Evolutionary conservation across 1,139 yeast species (phyloP), one percentile per base, ranked within the genome.

Genomic region (Zygosaccharomyces sapae): DNA sequence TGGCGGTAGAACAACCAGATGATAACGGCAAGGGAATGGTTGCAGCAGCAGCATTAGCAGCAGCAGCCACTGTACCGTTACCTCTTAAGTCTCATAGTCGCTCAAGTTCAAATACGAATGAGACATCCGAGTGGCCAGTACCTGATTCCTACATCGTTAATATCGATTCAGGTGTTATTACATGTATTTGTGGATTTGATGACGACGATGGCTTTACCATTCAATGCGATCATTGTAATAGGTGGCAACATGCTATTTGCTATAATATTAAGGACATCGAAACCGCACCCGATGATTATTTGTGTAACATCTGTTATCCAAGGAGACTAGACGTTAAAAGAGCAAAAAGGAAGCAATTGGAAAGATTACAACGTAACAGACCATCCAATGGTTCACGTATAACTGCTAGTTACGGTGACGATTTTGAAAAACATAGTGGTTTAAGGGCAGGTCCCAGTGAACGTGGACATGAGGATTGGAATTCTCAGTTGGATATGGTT

Each of bases 191-290:
- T 71, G 90, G 83, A 0, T 81, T 76, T 55, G 88, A 83, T 48
- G 96, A 90, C 55, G 97, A 90, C 66, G 97, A 90, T 62, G 97
- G 97, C 0, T 88, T 87, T 64, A 89, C 97, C 1, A 86, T 90
- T 51, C 97, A 89, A 66, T 90, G 97, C 70, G 96, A 89, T 63
- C 76, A 80, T 39, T 90, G 97, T 66, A 83, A 79, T 66, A 79
- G 96, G 52, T 90, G 97, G 97, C 96, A 89, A 63, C 97, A 90
- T 69, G 90, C 95, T 39, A 74, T 80, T 20, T 90, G 97, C 68
- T 88, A 87, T 79, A 86, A 86, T 6, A 86, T 85, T 55, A 74
- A 73, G 44, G 77, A 83, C 42, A 81, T 78, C 49, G 85, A 79
- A 30, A 82, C 83, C 49, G 94, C 83, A 0, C 96, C 96, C 0